phyloP scores from a whole-genome alignment of 768 basidiomycete genomes.

The Boletus reticulatus region DNA sequence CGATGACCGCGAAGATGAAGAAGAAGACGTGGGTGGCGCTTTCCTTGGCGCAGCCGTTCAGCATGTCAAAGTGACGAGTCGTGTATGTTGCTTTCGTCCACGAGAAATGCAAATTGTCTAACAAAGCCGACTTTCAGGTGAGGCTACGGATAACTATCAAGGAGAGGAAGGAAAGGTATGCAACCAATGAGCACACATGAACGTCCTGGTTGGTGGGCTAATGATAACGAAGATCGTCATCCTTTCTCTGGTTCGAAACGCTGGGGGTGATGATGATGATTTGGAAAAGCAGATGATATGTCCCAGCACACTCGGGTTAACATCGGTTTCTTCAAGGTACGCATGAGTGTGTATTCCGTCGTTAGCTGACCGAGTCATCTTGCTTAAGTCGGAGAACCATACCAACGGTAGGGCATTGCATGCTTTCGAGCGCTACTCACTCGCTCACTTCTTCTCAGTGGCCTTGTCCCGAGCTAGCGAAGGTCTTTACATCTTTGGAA shows the following conservation, averaged over 20 bases:
- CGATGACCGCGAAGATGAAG: slow-evolving; percentile 45
- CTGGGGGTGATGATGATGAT: slow-evolving; percentile 45
- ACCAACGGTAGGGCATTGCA: slow-evolving; percentile 44
- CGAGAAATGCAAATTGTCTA: background rate
- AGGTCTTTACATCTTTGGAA: slow-evolving; percentile 73
- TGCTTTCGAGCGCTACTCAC: too few species aligned
- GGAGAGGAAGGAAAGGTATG: slow-evolving; percentile 64
- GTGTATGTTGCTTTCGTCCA: slow-evolving; percentile 36
- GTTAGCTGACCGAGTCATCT: background rate
- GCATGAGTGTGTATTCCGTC: background rate
- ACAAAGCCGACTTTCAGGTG: slow-evolving; percentile 40
- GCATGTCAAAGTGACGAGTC: slow-evolving; percentile 49
- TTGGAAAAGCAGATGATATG: slow-evolving; percentile 13
- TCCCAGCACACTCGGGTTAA: slow-evolving; percentile 27
- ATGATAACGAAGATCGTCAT: slow-evolving; percentile 54
- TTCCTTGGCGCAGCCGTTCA: slow-evolving; percentile 31
- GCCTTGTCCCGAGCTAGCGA: slow-evolving; percentile 73
- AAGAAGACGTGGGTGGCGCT: slow-evolving; percentile 33
- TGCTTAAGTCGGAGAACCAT: slow-evolving; percentile 49
- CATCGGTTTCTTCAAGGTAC: slow-evolving; percentile 76
- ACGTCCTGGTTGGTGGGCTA: background rate
- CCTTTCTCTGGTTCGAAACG: slow-evolving; percentile 71
- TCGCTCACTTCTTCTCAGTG: slow-evolving; percentile 36
- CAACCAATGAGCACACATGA: background rate
- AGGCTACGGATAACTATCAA: slow-evolving; percentile 73